Conservation (phyloP, 805 yeast species). For the Teunomyces panamensis region DNA sequence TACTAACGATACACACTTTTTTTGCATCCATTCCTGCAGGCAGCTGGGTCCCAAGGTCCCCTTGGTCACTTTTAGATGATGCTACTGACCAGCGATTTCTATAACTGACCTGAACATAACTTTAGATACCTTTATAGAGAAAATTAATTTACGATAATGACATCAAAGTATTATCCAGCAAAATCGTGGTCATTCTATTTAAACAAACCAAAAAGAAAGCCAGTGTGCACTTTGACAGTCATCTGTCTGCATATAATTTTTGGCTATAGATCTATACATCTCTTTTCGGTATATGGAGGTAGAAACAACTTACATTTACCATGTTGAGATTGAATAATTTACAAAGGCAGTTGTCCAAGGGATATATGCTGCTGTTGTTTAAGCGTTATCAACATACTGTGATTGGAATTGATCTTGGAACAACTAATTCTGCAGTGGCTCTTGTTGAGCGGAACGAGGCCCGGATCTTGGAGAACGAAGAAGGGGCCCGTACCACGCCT, state of each 20-base stretch:
- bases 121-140: background rate
- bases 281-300: background rate
- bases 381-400: conserved; percentile 30
- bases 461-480: conserved; percentile 68
- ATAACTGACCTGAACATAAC: too few relatives aligned
- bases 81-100: background rate
- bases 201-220: too few relatives aligned
- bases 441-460: conserved; percentile 63
- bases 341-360: background rate
- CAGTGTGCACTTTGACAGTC: too few relatives aligned
- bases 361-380: background rate
- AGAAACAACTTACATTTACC: background rate
- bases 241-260: background rate
- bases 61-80: background rate
- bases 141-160: too few relatives aligned
- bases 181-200: too few relatives aligned
- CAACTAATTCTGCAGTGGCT: conserved; percentile 86
- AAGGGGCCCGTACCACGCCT: conserved; percentile 79
- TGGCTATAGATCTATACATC: background rate
- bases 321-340: background rate
- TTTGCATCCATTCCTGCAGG: conserved; percentile 4
- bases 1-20: background rate
- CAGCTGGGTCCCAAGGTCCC: background rate
- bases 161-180: too few relatives aligned
- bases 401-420: conserved; percentile 80